Evolutionary conservation across 78 protist genomes (phyloP).

Genomic region (Capsaspora owczarzaki): DNA sequence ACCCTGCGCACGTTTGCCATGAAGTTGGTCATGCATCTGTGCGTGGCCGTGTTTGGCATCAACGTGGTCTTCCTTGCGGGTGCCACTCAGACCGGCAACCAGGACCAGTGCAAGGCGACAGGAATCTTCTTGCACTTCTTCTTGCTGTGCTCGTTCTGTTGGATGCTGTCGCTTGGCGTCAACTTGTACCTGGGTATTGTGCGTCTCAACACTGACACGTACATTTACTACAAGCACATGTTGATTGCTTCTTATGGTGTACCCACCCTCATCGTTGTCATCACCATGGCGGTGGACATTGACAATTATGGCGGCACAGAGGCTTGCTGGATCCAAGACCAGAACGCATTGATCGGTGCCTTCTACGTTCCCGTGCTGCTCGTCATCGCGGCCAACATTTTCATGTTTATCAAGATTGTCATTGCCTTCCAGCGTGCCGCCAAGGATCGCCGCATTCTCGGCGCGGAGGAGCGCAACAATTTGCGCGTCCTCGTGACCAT

Average conservation of each 20-base stretch:
- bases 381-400: not conserved
- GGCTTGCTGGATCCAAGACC: not conserved
- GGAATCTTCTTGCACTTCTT: not conserved
- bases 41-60: not conserved
- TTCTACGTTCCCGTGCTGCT: not conserved
- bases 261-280: not conserved
- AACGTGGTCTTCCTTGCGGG: conserved; percentile 8
- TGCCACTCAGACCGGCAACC: not conserved
- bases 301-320: not conserved
- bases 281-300: not conserved
- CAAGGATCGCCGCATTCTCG: not conserved
- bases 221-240: not conserved
- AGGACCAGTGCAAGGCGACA: not conserved
- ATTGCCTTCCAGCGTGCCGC: not conserved
- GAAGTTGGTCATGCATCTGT: not conserved
- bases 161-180: not conserved
- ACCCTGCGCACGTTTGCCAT: not conserved
- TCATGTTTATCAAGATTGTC: not conserved
- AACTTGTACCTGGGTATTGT: not conserved
- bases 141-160: not conserved
- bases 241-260: not conserved
- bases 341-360: not conserved
- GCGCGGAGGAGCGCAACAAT: not conserved
- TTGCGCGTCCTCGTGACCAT: not conserved
- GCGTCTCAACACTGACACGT: not conserved